Conservation (phyloP, 1,139 yeast species). For the Arxiozyma bovina region DNA sequence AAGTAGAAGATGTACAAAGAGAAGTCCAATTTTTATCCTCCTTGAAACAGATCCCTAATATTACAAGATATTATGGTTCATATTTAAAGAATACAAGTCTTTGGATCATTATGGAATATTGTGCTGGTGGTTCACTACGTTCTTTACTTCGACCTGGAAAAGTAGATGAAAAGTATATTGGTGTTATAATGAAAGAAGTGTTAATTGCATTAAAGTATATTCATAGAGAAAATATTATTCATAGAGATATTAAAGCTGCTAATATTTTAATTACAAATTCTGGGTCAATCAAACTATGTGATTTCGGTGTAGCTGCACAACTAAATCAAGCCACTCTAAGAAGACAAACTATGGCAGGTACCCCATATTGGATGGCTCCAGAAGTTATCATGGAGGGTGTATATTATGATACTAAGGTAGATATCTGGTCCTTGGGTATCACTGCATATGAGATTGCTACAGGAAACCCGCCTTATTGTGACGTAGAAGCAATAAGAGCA, state of each 20-base stretch:
- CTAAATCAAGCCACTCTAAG: constrained; percentile 67
- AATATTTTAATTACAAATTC: constrained; percentile 82
- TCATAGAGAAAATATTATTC: constrained; percentile 86
- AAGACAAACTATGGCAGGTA: constrained; percentile 94
- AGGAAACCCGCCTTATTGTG: constrained; percentile 96
- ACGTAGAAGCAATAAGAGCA: constrained; percentile 89
- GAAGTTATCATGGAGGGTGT: constrained; percentile 95
- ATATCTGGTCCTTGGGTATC: constrained; percentile 90
- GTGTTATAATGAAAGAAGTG: constrained; percentile 74
- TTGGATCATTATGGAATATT: constrained; percentile 97
- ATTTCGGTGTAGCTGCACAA: constrained; percentile 97
- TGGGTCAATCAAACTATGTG: constrained; percentile 87
- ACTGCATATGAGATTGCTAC: constrained; percentile 92
- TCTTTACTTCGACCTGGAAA: constrained; percentile 82
- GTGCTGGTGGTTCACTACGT: constrained; percentile 93
- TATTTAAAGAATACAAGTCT: constrained; percentile 77
- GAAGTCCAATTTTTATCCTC: constrained; percentile 84
- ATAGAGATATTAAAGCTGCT: constrained; percentile 93
- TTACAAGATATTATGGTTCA: constrained; percentile 87
- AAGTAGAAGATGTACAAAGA: constrained; percentile 87
- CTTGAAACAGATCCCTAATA: constrained; percentile 76
- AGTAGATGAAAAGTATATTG: constrained; percentile 75
- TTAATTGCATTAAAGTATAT: constrained; percentile 70
- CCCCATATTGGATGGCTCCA: constrained; percentile 99
- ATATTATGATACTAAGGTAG: constrained; percentile 75